A percentile compares a stretch with the other conserved stretches of the same genome.
These are phyloP conservation scores for Boletus rubropictus DNA, from an alignment of 768 basidiomycete genomes.

Conservation along the genomic window DNA sequence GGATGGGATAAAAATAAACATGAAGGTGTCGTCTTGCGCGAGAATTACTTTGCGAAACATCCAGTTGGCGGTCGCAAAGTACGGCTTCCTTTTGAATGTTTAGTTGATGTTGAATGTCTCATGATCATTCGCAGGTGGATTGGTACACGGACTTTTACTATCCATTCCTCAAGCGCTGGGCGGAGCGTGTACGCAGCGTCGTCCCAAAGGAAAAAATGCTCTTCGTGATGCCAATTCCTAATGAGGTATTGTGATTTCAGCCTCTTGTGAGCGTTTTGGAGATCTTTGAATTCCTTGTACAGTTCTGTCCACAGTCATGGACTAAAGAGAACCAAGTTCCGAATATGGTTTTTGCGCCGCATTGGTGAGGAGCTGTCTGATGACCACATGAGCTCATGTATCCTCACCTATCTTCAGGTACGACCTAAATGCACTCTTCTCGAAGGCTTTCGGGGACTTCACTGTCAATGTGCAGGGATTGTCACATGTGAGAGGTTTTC, in stretches of 20 bases:
- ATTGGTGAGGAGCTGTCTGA: slow-evolving; percentile 46
- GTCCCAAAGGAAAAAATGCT: slow-evolving; percentile 51
- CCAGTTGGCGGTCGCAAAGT: slow-evolving; percentile 62
- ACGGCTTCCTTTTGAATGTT: slow-evolving; percentile 3
- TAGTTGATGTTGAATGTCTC: background rate
- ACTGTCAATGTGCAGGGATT: slow-evolving; percentile 91
- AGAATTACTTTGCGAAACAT: slow-evolving; percentile 77
- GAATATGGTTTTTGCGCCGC: slow-evolving; percentile 68
- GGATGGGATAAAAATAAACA: slow-evolving; percentile 67
- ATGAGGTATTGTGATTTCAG: slow-evolving; percentile 57
- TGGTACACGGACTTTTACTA: slow-evolving; percentile 87
- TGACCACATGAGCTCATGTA: background rate
- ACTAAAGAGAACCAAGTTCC: slow-evolving; percentile 54
- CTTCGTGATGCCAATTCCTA: slow-evolving; percentile 86
- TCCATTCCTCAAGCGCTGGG: slow-evolving; percentile 70
- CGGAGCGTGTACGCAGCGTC: slow-evolving; percentile 46
- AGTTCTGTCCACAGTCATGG: slow-evolving; percentile 83
- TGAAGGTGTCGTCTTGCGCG: slow-evolving; percentile 69
- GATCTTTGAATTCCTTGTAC: slow-evolving; percentile 3
- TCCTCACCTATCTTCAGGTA: slow-evolving; percentile 51
- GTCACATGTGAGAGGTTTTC: slow-evolving; percentile 54
- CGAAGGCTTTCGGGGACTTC: slow-evolving; percentile 78
- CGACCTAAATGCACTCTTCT: slow-evolving; percentile 83
- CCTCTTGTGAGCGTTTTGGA: background rate
- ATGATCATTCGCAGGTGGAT: slow-evolving; percentile 48